Evolutionary conservation across 2,329 filamentous ascomycete genomes (phyloP), one percentile per base, ranked within the genome.

Genomic region (Plenodomus lindquistii): DNA sequence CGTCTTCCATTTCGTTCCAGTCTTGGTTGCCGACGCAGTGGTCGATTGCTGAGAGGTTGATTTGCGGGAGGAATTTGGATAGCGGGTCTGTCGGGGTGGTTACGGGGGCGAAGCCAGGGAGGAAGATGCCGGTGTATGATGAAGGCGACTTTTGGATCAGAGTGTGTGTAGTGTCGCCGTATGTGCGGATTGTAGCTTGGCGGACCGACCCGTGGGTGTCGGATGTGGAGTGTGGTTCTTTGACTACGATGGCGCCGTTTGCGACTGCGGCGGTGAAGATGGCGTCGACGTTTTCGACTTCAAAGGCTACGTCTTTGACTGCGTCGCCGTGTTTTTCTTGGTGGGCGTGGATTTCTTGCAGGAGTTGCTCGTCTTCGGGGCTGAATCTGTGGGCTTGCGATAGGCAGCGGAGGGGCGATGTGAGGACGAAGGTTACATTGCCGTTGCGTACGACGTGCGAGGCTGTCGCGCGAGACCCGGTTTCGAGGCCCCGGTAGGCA

Each of bases 1-100:
- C 76, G 40, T 77, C 75, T 47, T 86, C 81, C 82, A 97, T 96
- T 73, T 92, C 86, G 73, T 91, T 81, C 93, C 93, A 97, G 74
- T 91, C 88, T 78, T 97, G 92, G 79, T 97, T 97, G 59, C 93
- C 93, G 62, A 97, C 93, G 74, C 93, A 97, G 80, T 97, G 93
- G 76, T 97, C 93, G 75, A 97, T 91, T 60, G 85, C 85, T 40
- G 37, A 53, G 82, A 81, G 45, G 96, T 81, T 9, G 13, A 96
- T 82, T 0, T 76, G 63, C 0, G 91, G 90, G 18, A 90, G 76
- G 71, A 68, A 65, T n/a, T 57, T 45, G 38, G 67, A 63, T 13
- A 82, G 66, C 0, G 79, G 76, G 57, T 85, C 82, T 19, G 63
- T 56, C 17, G 48, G 8, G 18, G 52, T 54, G 0, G 63, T 75